A percentile compares a stretch with the other conserved stretches of the same genome.
phyloP scores from a whole-genome alignment of 2,329 filamentous ascomycete species.

The Rhinocladiella similis region DNA sequence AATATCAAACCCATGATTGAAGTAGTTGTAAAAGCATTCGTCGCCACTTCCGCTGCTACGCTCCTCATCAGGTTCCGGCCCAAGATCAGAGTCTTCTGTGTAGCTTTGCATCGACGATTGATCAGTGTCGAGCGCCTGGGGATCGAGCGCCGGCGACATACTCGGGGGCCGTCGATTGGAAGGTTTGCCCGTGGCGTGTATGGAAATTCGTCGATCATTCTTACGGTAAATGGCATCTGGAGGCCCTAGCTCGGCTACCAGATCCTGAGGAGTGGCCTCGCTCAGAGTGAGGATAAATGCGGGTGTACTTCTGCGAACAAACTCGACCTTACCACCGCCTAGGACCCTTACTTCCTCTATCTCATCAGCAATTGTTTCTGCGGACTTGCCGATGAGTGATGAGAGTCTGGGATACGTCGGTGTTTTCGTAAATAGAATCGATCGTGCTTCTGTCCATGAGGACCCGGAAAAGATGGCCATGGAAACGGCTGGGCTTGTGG shows the following conservation, averaged over 20 bases:
- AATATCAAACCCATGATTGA: conserved; percentile 90
- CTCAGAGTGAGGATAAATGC: conserved; percentile 74
- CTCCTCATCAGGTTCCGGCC: conserved; percentile 57
- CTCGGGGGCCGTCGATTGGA: conserved; percentile 38
- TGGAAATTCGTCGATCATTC: conserved; percentile 83
- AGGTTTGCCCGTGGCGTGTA: conserved; percentile 64
- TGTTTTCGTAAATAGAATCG: conserved; percentile 71
- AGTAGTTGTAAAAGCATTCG: conserved; percentile 93
- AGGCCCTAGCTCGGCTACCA: conserved; percentile 86
- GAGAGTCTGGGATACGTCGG: conserved; percentile 74
- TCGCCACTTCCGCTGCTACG: conserved; percentile 54
- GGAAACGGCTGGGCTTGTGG: conserved; percentile 72
- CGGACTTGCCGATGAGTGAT: conserved; percentile 66
- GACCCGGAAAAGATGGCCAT: conserved; percentile 90
- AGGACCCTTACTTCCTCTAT: conserved; percentile 77
- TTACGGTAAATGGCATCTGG: conserved; percentile 94
- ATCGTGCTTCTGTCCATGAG: conserved; percentile 84
- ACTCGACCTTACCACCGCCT: conserved; percentile 74
- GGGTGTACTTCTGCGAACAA: conserved; percentile 68
- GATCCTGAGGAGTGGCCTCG: conserved; percentile 86
- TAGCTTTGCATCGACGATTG: conserved; percentile 71
- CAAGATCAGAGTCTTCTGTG: conserved; percentile 67
- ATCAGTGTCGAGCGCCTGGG: conserved; percentile 64
- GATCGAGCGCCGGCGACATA: conserved; percentile 37
- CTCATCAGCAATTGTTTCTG: conserved; percentile 83